These are phyloP conservation scores for Bjerkandera adusta DNA, from an alignment of 1,284 basidiomycete genomes.

Conservation along the genomic window DNA sequence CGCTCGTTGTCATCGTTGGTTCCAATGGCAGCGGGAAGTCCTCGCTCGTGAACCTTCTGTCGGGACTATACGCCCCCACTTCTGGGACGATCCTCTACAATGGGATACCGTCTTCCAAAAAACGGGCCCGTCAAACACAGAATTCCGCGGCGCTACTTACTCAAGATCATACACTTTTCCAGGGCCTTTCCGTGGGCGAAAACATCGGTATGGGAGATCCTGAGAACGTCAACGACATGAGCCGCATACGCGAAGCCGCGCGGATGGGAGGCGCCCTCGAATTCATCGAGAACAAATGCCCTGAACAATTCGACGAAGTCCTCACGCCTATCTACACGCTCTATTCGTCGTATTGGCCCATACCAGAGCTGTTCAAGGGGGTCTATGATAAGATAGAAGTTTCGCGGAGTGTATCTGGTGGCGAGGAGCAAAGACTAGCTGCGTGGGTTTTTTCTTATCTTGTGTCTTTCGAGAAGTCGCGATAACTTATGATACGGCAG, in stretches of 20 bases:
- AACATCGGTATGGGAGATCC: conserved; percentile 69
- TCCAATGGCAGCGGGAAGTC: conserved; percentile 71
- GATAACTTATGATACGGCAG: background rate
- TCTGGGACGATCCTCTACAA: conserved; percentile 65
- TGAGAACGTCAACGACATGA: conserved; percentile 37
- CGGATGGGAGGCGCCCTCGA: conserved; percentile 59
- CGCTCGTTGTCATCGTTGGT: conserved; percentile 63
- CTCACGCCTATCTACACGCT: conserved; percentile 16
- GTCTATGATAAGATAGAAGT: too few species aligned
- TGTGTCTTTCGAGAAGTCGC: background rate
- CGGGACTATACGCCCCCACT: conserved; percentile 60
- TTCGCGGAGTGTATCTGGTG: conserved; percentile 7
- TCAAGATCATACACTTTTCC: conserved; percentile 70
- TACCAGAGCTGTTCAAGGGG: background rate
- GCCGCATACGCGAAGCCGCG: conserved; percentile 45
- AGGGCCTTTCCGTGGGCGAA: conserved; percentile 62
- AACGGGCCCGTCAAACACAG: conserved; percentile 38
- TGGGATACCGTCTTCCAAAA: conserved; percentile 48
- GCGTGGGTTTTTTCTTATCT: background rate
- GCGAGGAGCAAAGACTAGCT: conserved; percentile 12
- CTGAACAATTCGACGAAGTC: conserved; percentile 50
- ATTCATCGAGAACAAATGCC: conserved; percentile 52
- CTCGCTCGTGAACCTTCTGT: conserved; percentile 66
- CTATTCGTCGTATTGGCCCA: background rate
- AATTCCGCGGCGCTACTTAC: conserved; percentile 61